Evolutionary conservation across 805 yeast genomes (phyloP).

Genomic region (Candida germanica): DNA sequence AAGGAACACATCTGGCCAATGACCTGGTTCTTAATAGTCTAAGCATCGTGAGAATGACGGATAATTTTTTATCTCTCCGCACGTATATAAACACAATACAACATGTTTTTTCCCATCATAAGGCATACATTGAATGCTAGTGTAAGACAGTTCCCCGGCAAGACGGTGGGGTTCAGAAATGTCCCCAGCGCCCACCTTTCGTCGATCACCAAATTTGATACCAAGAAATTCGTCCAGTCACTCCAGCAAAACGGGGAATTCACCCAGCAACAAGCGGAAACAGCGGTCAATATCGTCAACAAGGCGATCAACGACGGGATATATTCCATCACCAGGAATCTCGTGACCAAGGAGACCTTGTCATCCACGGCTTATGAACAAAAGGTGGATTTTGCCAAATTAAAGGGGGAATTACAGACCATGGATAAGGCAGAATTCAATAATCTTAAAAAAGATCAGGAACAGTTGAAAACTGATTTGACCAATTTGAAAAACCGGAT

Average conservation of each 20-base stretch:
- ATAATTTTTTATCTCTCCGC: no score
- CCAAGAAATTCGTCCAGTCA: constrained; percentile 67
- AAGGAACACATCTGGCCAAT: neutral
- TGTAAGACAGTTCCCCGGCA: no score
- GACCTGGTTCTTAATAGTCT: constrained; percentile 1
- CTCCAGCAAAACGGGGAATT: constrained; percentile 69
- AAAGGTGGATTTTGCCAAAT: constrained; percentile 92
- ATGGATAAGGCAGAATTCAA: constrained; percentile 85
- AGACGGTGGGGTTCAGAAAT: neutral
- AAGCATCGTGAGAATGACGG: no score
- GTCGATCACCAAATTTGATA: constrained; percentile 58
- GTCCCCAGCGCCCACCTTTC: constrained; percentile 3
- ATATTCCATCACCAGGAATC: constrained; percentile 64
- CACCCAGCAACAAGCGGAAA: constrained; percentile 70
- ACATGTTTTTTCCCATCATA: no score
- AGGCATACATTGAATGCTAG: no score
- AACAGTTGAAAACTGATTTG: constrained; percentile 74
- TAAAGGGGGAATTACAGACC: constrained; percentile 86
- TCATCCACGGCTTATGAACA: constrained; percentile 89
- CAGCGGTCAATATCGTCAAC: constrained; percentile 70
- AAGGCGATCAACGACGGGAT: constrained; percentile 80
- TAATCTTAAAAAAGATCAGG: constrained; percentile 81
- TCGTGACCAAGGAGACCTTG: constrained; percentile 83
- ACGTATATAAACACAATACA: no score
- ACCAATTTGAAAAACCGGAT: constrained; percentile 82